Conservation (phyloP, 2,329 filamentous ascomycete species). For the Fusarium dlaminii region DNA sequence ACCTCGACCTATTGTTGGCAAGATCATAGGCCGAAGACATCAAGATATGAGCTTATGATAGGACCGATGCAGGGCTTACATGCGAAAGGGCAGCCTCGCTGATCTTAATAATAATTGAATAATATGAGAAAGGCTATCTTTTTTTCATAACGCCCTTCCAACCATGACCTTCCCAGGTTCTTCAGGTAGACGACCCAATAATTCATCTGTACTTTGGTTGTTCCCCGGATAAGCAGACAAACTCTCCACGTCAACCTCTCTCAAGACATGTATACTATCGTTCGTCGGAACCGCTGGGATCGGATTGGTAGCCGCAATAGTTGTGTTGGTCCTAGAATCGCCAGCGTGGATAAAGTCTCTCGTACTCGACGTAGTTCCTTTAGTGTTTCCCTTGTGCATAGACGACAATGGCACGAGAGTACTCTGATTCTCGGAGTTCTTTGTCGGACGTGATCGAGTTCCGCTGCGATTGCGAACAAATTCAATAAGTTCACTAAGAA, state of each 20-base stretch:
- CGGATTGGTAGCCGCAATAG: neutral
- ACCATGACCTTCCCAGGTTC: neutral
- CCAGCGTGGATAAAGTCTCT: neutral
- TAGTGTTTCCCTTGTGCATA: neutral
- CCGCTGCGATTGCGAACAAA: slow-evolving; percentile 42
- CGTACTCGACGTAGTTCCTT: neutral
- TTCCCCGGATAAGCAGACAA: neutral
- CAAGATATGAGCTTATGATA: neutral
- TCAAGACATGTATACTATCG: slow-evolving; percentile 21
- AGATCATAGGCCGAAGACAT: neutral
- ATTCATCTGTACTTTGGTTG: slow-evolving; percentile 20
- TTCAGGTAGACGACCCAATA: neutral
- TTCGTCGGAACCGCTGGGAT: neutral
- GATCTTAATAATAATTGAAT: neutral
- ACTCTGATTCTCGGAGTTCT: neutral
- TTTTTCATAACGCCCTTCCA: neutral
- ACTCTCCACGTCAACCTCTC: slow-evolving; percentile 26
- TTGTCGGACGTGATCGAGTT: neutral
- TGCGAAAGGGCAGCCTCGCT: too few relatives aligned
- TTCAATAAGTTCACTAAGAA: slow-evolving; percentile 49
- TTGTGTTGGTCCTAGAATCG: neutral
- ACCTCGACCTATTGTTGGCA: neutral
- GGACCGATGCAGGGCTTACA: neutral
- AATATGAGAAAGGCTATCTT: neutral
- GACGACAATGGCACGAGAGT: slow-evolving; percentile 16